phyloP scores from a whole-genome alignment of 345 rosid species.

The Syzygium aromaticum region DNA sequence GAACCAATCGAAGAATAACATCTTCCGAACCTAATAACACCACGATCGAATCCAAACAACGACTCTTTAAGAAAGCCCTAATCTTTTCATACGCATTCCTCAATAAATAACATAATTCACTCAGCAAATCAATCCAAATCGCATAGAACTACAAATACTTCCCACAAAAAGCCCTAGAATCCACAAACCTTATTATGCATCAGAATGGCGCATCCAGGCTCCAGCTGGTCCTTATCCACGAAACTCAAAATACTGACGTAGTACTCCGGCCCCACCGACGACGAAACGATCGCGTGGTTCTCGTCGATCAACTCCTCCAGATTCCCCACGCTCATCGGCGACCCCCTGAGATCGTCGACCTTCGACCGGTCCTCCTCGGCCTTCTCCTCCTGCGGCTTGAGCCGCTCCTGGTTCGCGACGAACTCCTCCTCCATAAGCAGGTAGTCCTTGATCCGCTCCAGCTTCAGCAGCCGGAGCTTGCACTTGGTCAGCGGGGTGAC shows the following conservation, averaged over 20 bases:
- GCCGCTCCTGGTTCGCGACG: conserved; percentile 79
- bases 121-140: not conserved
- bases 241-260: conserved; percentile 86
- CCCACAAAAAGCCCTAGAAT: not conserved
- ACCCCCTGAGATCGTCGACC: conserved; percentile 87
- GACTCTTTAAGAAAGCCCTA: not conserved
- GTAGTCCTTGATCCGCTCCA: conserved; percentile 88
- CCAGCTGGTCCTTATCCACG: conserved; percentile 97
- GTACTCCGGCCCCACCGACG: conserved; percentile 94
- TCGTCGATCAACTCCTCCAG: conserved; percentile 94
- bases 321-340: conserved; percentile 95
- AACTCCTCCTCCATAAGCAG: conserved; percentile 95
- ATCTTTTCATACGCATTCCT: not conserved
- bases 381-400: conserved; percentile 95
- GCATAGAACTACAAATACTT: not conserved
- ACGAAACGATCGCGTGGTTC: conserved; percentile 91
- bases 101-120: not conserved
- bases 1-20: not conserved
- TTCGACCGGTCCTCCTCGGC: conserved; percentile 92
- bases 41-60: not conserved
- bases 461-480: conserved; percentile 68
- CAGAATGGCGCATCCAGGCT: conserved; percentile 94
- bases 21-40: not conserved
- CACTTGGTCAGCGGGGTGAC: conserved; percentile 83
- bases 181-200: conserved; percentile 78